A percentile compares a stretch with the other conserved stretches of the same genome.
Evolutionary conservation across 441 rosid genomes (phyloP).

Genomic region (Brassica hybrid): DNA sequence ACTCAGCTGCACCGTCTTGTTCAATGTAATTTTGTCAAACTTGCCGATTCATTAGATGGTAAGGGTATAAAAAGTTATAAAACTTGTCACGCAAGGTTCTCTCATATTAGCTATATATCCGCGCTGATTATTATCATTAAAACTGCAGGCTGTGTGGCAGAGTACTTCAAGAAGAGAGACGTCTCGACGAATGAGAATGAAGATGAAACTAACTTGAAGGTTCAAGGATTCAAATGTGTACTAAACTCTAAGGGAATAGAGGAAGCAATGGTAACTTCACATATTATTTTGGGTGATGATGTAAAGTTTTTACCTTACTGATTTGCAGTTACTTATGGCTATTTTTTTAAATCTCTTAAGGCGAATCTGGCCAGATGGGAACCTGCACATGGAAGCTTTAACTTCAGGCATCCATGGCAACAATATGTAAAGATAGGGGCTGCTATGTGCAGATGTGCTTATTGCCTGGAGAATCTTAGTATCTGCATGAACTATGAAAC

Average conservation of each 20-base stretch:
- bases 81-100: too few relatives aligned
- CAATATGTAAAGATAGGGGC: conserved; percentile 64
- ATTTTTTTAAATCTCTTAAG: conserved; percentile 34
- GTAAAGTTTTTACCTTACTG: too few relatives aligned
- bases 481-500: conserved; percentile 47
- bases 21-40: conserved; percentile 55
- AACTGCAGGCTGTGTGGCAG: conserved; percentile 50
- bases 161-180: conserved; percentile 47
- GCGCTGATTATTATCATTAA: not conserved
- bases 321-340: not conserved
- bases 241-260: conserved; percentile 69
- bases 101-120: too few relatives aligned
- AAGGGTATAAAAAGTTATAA: not conserved
- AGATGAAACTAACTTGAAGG: conserved; percentile 36
- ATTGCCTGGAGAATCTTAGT: conserved; percentile 57
- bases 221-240: conserved; percentile 55
- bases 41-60: conserved; percentile 61
- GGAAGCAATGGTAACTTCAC: conserved; percentile 57
- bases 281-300: not conserved
- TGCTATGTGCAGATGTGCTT: conserved; percentile 58
- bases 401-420: conserved; percentile 71
- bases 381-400: conserved; percentile 68
- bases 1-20: conserved; percentile 59
- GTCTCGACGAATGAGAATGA: conserved; percentile 17
- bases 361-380: conserved; percentile 73